phyloP scores from a whole-genome alignment of 2,329 filamentous ascomycete species.

The Pseudogymnoascus sp. region DNA sequence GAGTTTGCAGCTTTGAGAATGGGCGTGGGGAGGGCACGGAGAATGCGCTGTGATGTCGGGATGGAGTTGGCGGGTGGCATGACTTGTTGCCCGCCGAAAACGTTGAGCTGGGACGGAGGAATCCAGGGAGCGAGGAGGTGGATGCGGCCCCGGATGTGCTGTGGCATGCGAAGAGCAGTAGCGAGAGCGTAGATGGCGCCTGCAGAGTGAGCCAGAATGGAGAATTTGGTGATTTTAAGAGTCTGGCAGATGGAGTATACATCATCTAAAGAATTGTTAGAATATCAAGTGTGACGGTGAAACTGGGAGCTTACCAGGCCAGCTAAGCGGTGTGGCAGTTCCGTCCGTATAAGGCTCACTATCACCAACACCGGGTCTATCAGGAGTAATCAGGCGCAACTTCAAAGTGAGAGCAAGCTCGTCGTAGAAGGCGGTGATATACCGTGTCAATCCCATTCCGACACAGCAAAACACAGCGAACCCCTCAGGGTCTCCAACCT shows the following conservation, averaged over 20 bases:
- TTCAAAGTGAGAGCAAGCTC: constrained; percentile 85
- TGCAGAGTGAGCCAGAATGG: constrained; percentile 89
- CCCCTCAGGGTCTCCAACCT: constrained; percentile 87
- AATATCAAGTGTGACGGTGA: background rate
- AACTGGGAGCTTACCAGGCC: constrained; percentile 63
- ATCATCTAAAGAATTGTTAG: constrained; percentile 47
- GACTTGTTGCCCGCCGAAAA: constrained; percentile 64
- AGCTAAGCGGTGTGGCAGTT: constrained; percentile 78
- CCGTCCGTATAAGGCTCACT: constrained; percentile 79
- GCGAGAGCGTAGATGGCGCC: constrained; percentile 97
- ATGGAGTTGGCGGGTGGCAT: constrained; percentile 76
- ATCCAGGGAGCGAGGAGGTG: constrained; percentile 96
- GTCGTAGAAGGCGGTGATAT: constrained; percentile 95
- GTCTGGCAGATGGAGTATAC: constrained; percentile 89
- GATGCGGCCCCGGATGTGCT: constrained; percentile 88
- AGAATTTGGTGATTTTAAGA: constrained; percentile 91
- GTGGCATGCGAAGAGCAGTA: constrained; percentile 89
- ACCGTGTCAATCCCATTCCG: constrained; percentile 93
- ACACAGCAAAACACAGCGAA: constrained; percentile 94
- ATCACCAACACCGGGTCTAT: constrained; percentile 87
- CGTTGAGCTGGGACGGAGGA: constrained; percentile 84
- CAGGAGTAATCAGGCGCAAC: constrained; percentile 83
- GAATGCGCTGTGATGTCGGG: constrained; percentile 82
- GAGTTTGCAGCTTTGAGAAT: constrained; percentile 92
- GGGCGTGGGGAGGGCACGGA: constrained; percentile 81